Evolutionary conservation across 495 filamentous ascomycete species (phyloP), one percentile per base, ranked within the genome.

Genomic region (Hypoxylon subgilvum): DNA sequence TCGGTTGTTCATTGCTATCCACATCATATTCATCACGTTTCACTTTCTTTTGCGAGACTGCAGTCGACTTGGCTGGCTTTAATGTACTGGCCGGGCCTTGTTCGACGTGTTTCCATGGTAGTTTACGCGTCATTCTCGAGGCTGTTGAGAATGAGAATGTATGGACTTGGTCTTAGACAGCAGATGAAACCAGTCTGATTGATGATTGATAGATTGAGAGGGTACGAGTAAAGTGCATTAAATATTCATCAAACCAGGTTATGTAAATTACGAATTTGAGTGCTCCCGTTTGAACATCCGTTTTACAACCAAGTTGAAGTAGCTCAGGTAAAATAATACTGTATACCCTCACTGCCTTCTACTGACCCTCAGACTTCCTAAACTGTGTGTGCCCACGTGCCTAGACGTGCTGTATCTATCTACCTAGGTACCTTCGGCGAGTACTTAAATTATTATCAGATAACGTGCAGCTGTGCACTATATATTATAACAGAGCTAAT

Each of bases 31-130:
- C 42, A 18, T 54, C 48, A 12, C 44, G 52, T 28, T 61, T 56
- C 18, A 19, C n/a, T 44, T 45, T 57, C 32, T 52, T 40, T 30
- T 56, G 46, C 17, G 38, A 32, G 21, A 49, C 40, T 1, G 67
- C 60, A 39, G 55, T 62, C 8, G 57, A 40, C 23, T n/a, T 32
- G 19, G 41, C 23, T 35, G 48, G n/a, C 4, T 47, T 51, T 23
- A 32, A 28, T 8, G 43, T 40, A 17, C 16, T 28, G 0, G 19
- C 14, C 4, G 23, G 23, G 36, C 36, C 27, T 28, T 2, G 10
- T 19, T 48, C 57, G 22, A 21, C 22, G 7, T 36, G 45, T 13
- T 67, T 62, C 67, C 67, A 67, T 10, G 67, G 67, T 10, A 69
- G 31, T 28, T 59, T 52, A 46, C 67, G 67, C 5, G 67, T 53